phyloP scores from a whole-genome alignment of 2,329 filamentous ascomycete genomes.

The Colletotrichum somersetense region DNA sequence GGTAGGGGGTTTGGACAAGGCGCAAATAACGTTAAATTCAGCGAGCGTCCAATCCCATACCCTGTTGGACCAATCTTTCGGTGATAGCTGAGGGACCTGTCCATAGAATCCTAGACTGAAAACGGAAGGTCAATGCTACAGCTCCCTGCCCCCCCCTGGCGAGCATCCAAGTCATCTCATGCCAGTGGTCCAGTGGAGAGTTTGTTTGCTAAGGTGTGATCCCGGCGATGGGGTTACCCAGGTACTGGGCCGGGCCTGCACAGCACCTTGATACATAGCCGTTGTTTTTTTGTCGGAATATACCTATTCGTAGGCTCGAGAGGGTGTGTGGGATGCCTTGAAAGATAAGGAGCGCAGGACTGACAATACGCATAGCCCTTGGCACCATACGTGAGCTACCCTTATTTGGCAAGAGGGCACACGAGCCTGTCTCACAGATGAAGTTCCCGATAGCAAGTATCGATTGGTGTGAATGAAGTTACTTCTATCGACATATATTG shows the following conservation, averaged over 20 bases:
- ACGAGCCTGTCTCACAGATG: slow-evolving; percentile 7
- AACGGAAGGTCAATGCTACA: slow-evolving; percentile 25
- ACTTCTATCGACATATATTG: not conserved
- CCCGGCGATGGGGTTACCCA: slow-evolving; percentile 3
- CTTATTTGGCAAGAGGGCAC: slow-evolving; percentile 33
- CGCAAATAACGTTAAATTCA: slow-evolving; percentile 37
- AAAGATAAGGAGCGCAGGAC: slow-evolving; percentile 10
- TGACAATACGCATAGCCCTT: not conserved
- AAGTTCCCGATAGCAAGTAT: not conserved
- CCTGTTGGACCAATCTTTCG: not conserved
- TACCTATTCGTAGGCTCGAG: not conserved
- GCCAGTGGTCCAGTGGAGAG: not conserved
- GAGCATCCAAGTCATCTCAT: not conserved
- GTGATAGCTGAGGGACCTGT: slow-evolving; percentile 24
- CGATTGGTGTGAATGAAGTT: not conserved
- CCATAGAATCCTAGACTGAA: slow-evolving; percentile 23
- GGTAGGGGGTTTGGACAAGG: slow-evolving; percentile 13
- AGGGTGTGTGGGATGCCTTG: not conserved
- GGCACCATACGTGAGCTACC: slow-evolving; percentile 18
- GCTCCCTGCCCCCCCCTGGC: slow-evolving; percentile 15
- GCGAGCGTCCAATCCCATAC: slow-evolving; percentile 15
- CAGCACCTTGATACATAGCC: not conserved
- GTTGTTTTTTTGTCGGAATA: not conserved
- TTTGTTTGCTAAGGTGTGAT: slow-evolving; percentile 4
- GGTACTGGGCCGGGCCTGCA: slow-evolving; percentile 1